Base-by-base conservation (phyloP, 305 asterid species). In the Fraxinus nigra region DNA sequence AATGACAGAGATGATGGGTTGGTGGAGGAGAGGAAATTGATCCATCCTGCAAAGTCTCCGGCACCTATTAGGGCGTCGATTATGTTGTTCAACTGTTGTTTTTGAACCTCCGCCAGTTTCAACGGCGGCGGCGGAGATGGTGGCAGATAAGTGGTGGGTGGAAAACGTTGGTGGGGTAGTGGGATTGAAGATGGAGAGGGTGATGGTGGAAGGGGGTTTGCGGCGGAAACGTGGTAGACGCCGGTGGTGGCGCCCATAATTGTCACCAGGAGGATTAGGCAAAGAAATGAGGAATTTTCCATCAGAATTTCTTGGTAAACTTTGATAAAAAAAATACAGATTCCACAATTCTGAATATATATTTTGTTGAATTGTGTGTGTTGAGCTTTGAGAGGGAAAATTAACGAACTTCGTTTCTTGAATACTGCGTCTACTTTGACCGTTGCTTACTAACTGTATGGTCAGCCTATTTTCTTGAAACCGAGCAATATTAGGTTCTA, bases 41-140 rank as follows among this genome's bases (percentile, higher is more conserved):
- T 90, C 97, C 95, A 93, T 0, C 89, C 92, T 9, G 90, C 88
- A 78, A 88, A 90, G 82, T 90, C 91, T 7, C 91, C 92, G 10
- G 88, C 87, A 30, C 93, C 92, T 0, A 90, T 82, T 38, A 92
- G 85, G 0, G 94, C 93, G 85, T 90, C 90, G 63, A 91, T 65
- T 70, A 92, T 86, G 89, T 88, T 87, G 78, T 59, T 81, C 46
- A 90, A 81, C 65, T 89, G 93, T 22, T 84, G 84, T 56, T 81
- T 76, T 79, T 85, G 85, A 34, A 56, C 48, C 20, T 81, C 85
- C 51, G 69, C 26, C 16, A 18, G 54, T 0, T 87, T 16, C 0
- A 51, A 54, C 0, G 59, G 33, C 2, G 82, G 34, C 0, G 78
- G 84, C 0, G 79, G 11, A 1, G 78, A 67, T 67, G 79, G 72